These are phyloP conservation scores for Filosporella fistucella DNA, from an alignment of 495 filamentous ascomycete species.

Conservation along the genomic window DNA sequence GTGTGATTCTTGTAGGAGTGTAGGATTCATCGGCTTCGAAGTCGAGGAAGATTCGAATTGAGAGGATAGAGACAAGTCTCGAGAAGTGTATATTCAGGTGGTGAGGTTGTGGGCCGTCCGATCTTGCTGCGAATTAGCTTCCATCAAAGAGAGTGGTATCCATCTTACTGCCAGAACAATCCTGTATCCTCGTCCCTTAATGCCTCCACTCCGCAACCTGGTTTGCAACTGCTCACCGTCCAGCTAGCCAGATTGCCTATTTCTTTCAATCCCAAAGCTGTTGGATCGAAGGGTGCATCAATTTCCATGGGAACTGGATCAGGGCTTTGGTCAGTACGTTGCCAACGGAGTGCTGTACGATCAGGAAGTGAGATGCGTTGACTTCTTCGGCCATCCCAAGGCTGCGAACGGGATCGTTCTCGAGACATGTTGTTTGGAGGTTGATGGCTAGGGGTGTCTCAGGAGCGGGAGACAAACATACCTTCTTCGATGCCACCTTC, in stretches of 20 bases:
- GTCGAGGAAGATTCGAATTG: conserved; percentile 83
- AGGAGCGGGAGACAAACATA: conserved; percentile 17
- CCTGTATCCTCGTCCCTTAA: conserved; percentile 73
- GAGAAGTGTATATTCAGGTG: conserved; percentile 93
- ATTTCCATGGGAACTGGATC: conserved; percentile 24
- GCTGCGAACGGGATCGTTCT: neutral
- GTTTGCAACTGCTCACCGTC: conserved; percentile 87
- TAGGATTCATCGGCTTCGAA: conserved; percentile 91
- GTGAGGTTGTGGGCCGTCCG: conserved; percentile 93
- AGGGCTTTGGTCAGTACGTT: conserved; percentile 5
- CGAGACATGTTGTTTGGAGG: neutral
- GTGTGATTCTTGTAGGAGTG: conserved; percentile 88
- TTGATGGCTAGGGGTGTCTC: neutral
- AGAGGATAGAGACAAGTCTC: conserved; percentile 80
- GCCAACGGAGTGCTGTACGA: neutral
- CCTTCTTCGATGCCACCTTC: conserved; percentile 31
- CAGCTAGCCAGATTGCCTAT: conserved; percentile 93
- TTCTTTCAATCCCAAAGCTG: conserved; percentile 62
- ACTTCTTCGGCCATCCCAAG: neutral
- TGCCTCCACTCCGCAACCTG: conserved; percentile 81
- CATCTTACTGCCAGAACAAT: conserved; percentile 80
- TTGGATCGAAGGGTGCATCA: conserved; percentile 37
- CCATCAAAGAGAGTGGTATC: neutral
- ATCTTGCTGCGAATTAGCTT: conserved; percentile 35
- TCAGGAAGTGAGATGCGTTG: neutral